Evolutionary conservation across 164 flowering plant species (phyloP), one percentile per base, ranked within the genome.

Genomic region (Akebia trifoliata): DNA sequence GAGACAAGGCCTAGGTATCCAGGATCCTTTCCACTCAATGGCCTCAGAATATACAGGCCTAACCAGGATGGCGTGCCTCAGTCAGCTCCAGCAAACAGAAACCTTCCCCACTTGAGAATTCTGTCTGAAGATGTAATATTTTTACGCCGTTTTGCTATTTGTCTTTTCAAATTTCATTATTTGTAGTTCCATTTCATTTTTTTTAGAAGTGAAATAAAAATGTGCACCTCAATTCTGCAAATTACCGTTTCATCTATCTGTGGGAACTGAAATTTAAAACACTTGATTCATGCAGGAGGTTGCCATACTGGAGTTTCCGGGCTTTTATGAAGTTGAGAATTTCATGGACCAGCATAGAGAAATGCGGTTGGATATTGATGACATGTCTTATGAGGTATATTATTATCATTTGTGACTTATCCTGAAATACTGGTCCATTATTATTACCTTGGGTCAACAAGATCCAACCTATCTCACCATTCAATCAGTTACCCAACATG

Each of bases 381-480:
- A 84, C 69, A 93, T 90, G 99, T 80, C 97, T 26, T 90, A 93
- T 65, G 99, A 93, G 90, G 99, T 84, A 73, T 25, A 20, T 8
- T 14, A 25, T 8, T 28, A 1, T 31, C 15, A 15, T 8, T 17
- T 39, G 12, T 21, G 10, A 15, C 18, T 31, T 18, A 14, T 22
- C 24, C 17, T 36, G 10, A 1, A 24, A 31, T 22, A 15, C 21
- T 2, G 39, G 15, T 15, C 18, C 14, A 17, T 18, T 29, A 6
- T 42, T 45, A 45, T 21, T 6, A 9, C 2, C 7, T 44, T 8
- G 8, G 11, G n/a, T 14, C 6, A 4, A 44, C 11, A 44, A 44
- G n/a, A 44, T 20, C 47, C 21, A 17, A 2, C 10, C n/a, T 10
- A 10, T 46, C 15, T 28, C 34, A 25, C 8, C 14, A 3, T 12